These are phyloP conservation scores for Collybia sp. DNA, from an alignment of 768 basidiomycete genomes.

Conservation along the genomic window DNA sequence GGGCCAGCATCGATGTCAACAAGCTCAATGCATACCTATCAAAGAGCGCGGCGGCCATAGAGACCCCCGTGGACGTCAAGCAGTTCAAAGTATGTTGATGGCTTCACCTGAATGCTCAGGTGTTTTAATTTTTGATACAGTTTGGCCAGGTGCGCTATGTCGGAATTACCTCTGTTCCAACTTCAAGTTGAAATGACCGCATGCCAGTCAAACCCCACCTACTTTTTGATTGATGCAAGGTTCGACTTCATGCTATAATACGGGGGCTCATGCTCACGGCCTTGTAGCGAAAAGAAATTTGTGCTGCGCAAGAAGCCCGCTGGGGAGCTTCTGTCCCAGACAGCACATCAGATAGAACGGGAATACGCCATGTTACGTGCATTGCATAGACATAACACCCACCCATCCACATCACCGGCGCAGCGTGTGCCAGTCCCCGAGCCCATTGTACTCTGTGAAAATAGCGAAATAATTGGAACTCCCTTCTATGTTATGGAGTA, in stretches of 20 bases:
- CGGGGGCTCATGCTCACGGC: not conserved
- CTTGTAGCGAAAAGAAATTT: constrained; percentile 49
- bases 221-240: constrained; percentile 81
- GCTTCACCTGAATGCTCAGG: not conserved
- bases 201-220: constrained; percentile 89
- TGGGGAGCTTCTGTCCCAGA: constrained; percentile 80
- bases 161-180: not conserved
- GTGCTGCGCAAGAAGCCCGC: constrained; percentile 94
- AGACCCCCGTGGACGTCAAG: constrained; percentile 69
- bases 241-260: constrained; percentile 23
- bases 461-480: constrained; percentile 73
- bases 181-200: not conserved
- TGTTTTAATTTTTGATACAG: constrained; percentile 28
- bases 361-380: constrained; percentile 82
- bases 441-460: constrained; percentile 80
- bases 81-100: constrained; percentile 78
- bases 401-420: constrained; percentile 41
- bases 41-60: constrained; percentile 47
- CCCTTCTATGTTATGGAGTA: constrained; percentile 98
- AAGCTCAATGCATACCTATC: constrained; percentile 65
- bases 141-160: constrained; percentile 78
- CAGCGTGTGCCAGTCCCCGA: constrained; percentile 78
- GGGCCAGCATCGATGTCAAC: constrained; percentile 62
- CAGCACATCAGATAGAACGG: constrained; percentile 93
- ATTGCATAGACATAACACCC: constrained; percentile 68